These are phyloP conservation scores for Tuber brumale DNA, from an alignment of 495 filamentous ascomycete genomes.

Conservation along the genomic window DNA sequence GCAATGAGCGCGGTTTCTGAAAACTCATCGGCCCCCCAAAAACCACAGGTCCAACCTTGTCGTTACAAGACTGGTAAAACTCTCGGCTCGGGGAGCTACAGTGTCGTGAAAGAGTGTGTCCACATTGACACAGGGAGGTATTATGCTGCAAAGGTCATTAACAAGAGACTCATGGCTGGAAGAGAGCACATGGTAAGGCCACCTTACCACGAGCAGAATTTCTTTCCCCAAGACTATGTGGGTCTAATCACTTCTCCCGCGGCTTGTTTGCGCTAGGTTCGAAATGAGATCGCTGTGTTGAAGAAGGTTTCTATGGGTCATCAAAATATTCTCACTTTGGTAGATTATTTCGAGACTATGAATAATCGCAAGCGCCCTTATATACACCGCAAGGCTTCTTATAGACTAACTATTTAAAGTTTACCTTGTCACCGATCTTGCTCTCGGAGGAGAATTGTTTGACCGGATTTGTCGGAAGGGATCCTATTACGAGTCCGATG, in stretches of 20 bases:
- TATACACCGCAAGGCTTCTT: not conserved
- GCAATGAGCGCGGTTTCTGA: conserved; percentile 33
- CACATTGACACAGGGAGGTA: conserved; percentile 97
- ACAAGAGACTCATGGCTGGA: conserved; percentile 95
- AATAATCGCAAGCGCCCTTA: conserved; percentile 64
- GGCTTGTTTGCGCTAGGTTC: conserved; percentile 55
- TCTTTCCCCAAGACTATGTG: not conserved
- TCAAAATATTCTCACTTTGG: conserved; percentile 92
- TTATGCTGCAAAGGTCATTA: conserved; percentile 99
- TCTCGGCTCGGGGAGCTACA: conserved; percentile 90
- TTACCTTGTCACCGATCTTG: conserved; percentile 95
- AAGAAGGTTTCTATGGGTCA: conserved; percentile 97
- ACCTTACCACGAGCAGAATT: conserved; percentile 5
- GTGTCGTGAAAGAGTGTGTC: conserved; percentile 98
- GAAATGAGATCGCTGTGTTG: conserved; percentile 95
- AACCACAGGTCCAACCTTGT: conserved; percentile 66
- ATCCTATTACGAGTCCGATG: conserved; percentile 95
- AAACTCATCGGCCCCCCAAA: conserved; percentile 38
- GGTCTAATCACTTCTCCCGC: not conserved
- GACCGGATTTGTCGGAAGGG: conserved; percentile 98
- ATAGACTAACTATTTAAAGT: conserved; percentile 47
- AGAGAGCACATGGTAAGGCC: conserved; percentile 88
- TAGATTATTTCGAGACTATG: conserved; percentile 99
- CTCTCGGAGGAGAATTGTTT: conserved; percentile 92
- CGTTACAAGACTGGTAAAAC: conserved; percentile 99